Evolutionary conservation across 2,329 filamentous ascomycete species (phyloP).

Genomic region (Fusarium burgessii): DNA sequence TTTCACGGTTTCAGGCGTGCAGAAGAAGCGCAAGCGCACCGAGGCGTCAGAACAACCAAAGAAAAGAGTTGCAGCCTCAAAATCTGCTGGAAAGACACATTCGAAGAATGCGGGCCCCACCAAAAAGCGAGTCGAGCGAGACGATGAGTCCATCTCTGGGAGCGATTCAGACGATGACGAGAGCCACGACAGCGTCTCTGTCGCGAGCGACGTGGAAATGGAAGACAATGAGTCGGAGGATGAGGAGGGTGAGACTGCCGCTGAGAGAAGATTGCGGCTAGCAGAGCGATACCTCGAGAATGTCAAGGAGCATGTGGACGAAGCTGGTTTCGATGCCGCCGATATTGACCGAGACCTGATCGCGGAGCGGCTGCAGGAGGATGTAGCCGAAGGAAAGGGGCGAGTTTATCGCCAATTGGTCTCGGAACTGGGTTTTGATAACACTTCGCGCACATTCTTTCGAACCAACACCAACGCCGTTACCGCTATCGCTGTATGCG

Average conservation of each 20-base stretch:
- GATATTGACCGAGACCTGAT: slow-evolving; percentile 94
- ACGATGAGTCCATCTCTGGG: slow-evolving; percentile 83
- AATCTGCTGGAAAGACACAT: slow-evolving; percentile 56
- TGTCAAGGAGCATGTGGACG: slow-evolving; percentile 84
- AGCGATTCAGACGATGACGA: slow-evolving; percentile 80
- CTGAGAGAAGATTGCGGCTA: slow-evolving; percentile 85
- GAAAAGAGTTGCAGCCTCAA: slow-evolving; percentile 67
- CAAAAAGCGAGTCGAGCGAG: slow-evolving; percentile 63
- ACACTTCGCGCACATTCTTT: slow-evolving; percentile 77
- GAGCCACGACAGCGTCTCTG: slow-evolving; percentile 53
- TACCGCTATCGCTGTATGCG: slow-evolving; percentile 82
- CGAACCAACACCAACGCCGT: slow-evolving; percentile 81
- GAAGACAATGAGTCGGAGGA: slow-evolving; percentile 69
- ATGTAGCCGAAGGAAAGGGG: slow-evolving; percentile 92
- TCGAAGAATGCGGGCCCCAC: slow-evolving; percentile 55
- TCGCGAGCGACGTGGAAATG: slow-evolving; percentile 62
- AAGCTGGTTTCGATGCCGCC: slow-evolving; percentile 88
- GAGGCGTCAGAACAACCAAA: slow-evolving; percentile 67
- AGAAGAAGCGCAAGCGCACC: slow-evolving; percentile 89
- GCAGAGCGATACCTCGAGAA: slow-evolving; percentile 95
- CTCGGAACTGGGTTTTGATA: slow-evolving; percentile 75
- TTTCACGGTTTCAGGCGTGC: slow-evolving; percentile 87
- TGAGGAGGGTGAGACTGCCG: slow-evolving; percentile 88
- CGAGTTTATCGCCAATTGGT: slow-evolving; percentile 87
- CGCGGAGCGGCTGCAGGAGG: slow-evolving; percentile 88